Conservation (phyloP, 257 asterid genomes). For the Fraxinus americana region DNA sequence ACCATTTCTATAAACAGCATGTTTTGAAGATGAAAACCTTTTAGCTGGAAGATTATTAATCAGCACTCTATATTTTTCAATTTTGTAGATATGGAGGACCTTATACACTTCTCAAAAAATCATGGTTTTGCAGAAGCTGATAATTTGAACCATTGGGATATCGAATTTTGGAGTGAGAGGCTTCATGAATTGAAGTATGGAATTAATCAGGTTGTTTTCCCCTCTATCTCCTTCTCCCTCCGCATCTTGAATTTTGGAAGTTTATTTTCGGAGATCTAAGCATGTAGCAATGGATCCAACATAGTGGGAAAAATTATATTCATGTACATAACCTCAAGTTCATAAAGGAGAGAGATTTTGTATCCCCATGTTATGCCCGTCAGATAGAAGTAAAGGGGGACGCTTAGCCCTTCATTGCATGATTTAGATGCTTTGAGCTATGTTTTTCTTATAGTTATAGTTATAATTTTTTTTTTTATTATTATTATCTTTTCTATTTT, state of each 20-base stretch:
- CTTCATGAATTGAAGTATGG: too few relatives aligned
- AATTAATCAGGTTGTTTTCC: too few relatives aligned
- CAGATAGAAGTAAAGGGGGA: not conserved
- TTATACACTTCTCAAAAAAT: slow-evolving; percentile 65
- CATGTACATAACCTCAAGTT: too few relatives aligned
- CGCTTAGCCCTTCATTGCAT: not conserved
- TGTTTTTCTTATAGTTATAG: not conserved
- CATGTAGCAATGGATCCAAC: too few relatives aligned
- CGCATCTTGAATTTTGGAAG: too few relatives aligned
- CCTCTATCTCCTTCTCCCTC: too few relatives aligned
- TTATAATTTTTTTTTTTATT: not conserved
- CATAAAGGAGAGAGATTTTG: not conserved
- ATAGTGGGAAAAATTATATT: too few relatives aligned
- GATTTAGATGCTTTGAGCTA: not conserved
- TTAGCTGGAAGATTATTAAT: slow-evolving; percentile 13
- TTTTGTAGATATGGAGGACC: slow-evolving; percentile 79
- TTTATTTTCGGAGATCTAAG: not conserved
- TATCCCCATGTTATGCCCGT: not conserved
- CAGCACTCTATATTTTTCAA: slow-evolving; percentile 20
- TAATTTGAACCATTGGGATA: slow-evolving; percentile 79
- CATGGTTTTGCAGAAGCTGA: slow-evolving; percentile 90
- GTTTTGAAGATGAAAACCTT: not conserved
- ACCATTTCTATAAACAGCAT: not conserved
- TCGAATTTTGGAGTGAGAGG: not conserved
- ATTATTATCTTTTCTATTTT: not conserved